Evolutionary conservation across 805 yeast genomes (phyloP), one percentile per base, ranked within the genome.

Genomic region (Kazachstania taianensis): DNA sequence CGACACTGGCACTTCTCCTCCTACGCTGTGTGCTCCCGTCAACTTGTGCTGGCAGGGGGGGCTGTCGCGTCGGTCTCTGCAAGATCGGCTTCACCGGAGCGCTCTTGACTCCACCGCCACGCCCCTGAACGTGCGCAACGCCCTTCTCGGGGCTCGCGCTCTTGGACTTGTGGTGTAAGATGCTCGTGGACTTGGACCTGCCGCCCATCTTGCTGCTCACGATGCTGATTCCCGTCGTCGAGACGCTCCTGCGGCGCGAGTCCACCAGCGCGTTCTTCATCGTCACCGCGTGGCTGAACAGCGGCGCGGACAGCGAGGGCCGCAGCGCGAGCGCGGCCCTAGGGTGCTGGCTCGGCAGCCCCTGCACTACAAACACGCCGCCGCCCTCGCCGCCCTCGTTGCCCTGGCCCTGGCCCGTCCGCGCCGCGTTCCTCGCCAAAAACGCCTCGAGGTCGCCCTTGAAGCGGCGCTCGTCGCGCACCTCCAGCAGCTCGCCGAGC

Each of bases 351-450:
- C 12, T 22, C 25, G 25, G 25, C 25, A 22, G 25, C 8, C n/a
- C n/a, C n/a, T n/a, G n/a, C n/a, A n/a, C n/a, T n/a, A n/a, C n/a
- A n/a, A n/a, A n/a, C n/a, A n/a, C n/a, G n/a, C n/a, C n/a, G n/a
- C n/a, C n/a, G n/a, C n/a, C n/a, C n/a, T n/a, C n/a, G n/a, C n/a
- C n/a, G n/a, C n/a, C n/a, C n/a, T n/a, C n/a, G n/a, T n/a, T n/a
- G n/a, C n/a, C n/a, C n/a, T n/a, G n/a, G n/a, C n/a, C n/a, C n/a
- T n/a, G n/a, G n/a, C n/a, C n/a, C n/a, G n/a, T n/a, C 41, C 66
- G 71, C 4, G 75, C 48, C 45, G 72, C 78, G 44, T 74, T 73
- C 41, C 62, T 61, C 38, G 67, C 71, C 33, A 77, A 44, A 48
- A 75, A 76, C 57, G 59, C 56, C 50, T 59, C 37, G 62, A 56